Base-by-base conservation (phyloP, 2,329 filamentous ascomycete species). In the Alternaria consortialis region DNA sequence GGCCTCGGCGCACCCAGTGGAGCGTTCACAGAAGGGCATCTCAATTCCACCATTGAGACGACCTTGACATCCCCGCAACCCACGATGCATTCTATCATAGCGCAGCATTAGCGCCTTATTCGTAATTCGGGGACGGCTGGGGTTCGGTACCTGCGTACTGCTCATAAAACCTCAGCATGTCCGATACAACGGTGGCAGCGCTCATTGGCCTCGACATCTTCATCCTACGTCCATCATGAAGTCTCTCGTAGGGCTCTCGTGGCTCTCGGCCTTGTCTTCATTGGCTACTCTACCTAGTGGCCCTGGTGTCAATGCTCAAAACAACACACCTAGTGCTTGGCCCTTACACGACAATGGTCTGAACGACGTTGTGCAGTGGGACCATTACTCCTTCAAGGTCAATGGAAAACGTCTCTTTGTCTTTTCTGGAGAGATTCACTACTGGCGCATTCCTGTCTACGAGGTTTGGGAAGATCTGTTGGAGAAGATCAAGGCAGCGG, bases 381-480 rank as follows among this genome's bases (percentile, higher is more conserved):
- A 86, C 62, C 80, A 84, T 56, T 84, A 84, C 71, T 85, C 83
- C 70, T 83, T 85, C 67, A 80, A 82, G 31, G 72, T 86, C 54
- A 82, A 86, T 53, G 82, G 81, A 29, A 79, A 85, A 65, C 76
- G 84, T 20, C 70, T 86, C 5, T 86, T 84, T 64, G 75, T 86
- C 43, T 85, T 84, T 68, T 81, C 82, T 13, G 84, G 84, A 39
- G 84, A 86, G 67, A 81, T 86, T 23, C 84, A 86, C 64, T 86
- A 63, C 42, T 63, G 66, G 66, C 78, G 83, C 5, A 79, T 84
- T 7, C 83, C 84, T 0, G 82, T 85, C 0, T 83, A 83, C 1
- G 81, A 81, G 55, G 73, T 85, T 13, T 85, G 83, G 82, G 77
- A 80, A 31, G 83, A 84, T 59, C 72, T 84, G n/a, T 74, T 85